Evolutionary conservation across 2,329 filamentous ascomycete genomes (phyloP).

Genomic region (Xylaria sp.): DNA sequence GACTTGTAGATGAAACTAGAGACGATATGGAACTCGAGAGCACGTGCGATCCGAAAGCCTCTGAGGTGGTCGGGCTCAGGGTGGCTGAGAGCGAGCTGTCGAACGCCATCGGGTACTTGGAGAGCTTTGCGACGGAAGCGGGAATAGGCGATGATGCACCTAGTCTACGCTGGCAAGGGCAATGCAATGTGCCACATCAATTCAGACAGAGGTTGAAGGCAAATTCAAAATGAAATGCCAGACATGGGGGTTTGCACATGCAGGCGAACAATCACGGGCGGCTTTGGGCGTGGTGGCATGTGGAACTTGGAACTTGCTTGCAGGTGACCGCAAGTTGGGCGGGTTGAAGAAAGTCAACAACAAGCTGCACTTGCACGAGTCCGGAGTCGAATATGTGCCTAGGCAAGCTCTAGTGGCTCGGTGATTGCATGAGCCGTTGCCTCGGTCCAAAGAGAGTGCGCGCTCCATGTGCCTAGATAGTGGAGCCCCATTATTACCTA

Average conservation of each 20-base stretch:
- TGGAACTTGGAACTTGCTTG: constrained; percentile 9
- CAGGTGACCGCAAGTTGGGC: constrained; percentile 24
- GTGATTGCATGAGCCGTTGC: too few species aligned
- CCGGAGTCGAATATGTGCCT: too few species aligned
- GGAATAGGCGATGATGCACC: neutral
- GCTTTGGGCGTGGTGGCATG: constrained; percentile 13
- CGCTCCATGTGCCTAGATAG: too few species aligned
- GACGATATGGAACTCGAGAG: constrained; percentile 73
- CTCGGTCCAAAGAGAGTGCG: too few species aligned
- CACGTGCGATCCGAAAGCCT: constrained; percentile 55
- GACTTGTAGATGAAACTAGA: constrained; percentile 64
- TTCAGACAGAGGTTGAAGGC: neutral
- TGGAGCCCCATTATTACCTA: too few species aligned
- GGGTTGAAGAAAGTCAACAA: constrained; percentile 17
- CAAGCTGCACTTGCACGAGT: neutral
- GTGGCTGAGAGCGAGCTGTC: constrained; percentile 49
- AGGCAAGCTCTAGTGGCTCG: too few species aligned
- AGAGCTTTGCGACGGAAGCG: neutral
- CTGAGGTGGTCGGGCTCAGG: constrained; percentile 53
- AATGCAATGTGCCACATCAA: constrained; percentile 11
- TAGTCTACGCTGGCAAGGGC: constrained; percentile 19
- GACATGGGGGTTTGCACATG: constrained; percentile 4
- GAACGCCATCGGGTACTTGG: constrained; percentile 47
- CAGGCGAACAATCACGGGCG: constrained; percentile 1
- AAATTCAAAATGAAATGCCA: neutral